phyloP scores from a whole-genome alignment of 192 early-diverging fungal genomes.

The Chytriomyces confervae region DNA sequence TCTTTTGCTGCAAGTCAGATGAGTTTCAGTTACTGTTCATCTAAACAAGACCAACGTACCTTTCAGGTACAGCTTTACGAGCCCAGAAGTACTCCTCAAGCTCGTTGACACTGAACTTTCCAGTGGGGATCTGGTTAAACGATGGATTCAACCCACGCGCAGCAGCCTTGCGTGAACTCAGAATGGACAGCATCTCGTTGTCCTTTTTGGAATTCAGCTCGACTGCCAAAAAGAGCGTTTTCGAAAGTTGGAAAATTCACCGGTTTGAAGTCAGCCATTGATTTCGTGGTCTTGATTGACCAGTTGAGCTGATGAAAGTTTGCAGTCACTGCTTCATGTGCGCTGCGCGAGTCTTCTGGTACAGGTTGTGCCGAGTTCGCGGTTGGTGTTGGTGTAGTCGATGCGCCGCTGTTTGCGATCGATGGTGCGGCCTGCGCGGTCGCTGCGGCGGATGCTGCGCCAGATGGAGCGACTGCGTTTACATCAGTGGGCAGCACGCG shows the following conservation, averaged over 20 bases:
- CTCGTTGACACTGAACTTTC: not conserved
- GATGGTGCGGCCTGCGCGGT: not conserved
- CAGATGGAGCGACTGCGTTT: not conserved
- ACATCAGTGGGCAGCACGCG: not conserved
- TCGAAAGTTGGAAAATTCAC: not conserved
- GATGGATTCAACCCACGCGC: not conserved
- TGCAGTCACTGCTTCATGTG: not conserved
- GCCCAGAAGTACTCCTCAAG: constrained; percentile 5
- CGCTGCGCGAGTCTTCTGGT: not conserved
- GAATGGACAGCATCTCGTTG: constrained; percentile 21
- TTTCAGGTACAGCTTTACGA: constrained; percentile 2
- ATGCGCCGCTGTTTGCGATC: not conserved
- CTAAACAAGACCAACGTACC: not conserved
- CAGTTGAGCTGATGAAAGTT: constrained; percentile 21
- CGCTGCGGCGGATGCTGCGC: too few relatives aligned
- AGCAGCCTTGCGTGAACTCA: constrained; percentile 5
- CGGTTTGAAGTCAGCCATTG: constrained; percentile 1
- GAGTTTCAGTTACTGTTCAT: not conserved
- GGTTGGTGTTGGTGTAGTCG: not conserved
- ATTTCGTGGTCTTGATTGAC: constrained; percentile 16
- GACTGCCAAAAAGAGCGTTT: not conserved
- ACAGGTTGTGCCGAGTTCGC: not conserved
- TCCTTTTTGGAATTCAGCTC: not conserved
- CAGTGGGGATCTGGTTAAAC: not conserved
- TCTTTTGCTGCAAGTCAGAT: not conserved